Evolutionary conservation across 495 filamentous ascomycete species (phyloP), one percentile per base, ranked within the genome.

Genomic region (Immersiella caudata): DNA sequence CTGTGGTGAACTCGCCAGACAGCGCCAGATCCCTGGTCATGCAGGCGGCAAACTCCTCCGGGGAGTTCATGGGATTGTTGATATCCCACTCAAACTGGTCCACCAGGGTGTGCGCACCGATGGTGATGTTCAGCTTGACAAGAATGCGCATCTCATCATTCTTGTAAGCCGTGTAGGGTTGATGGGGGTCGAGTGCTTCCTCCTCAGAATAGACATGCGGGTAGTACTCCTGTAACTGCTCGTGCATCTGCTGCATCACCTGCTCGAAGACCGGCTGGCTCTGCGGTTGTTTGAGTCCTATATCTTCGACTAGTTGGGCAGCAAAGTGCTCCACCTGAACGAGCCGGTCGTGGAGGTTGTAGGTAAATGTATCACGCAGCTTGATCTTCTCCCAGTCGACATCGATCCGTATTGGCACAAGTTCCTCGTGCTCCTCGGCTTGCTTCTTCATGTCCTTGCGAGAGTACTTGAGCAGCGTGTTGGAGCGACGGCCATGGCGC

Each of bases 81-180:
- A 98, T 93, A 73, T 98, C 95, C 95, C 95, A 99, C 79, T 99
- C 95, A 61, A 99, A 98, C 75, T 99, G 96, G 72, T 99, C 95
- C 24, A 97, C 89, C 26, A 99, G 83, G 0, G 94, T 97, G 75
- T 96, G 92, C 67, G 91, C 90, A 1, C 95, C 96, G 76, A 99
- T 97, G 25, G 95, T 98, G 73, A 99, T 97, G 75, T 99, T 97
- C 50, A 99, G 83, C 78, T 97, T 97, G 71, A 99, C 87, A 21
- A 93, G 79, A 33, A 99, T 93, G 64, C 95, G 89, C 94, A 99
- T 97, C 79, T 99, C 95, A 71, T 99, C 96, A 71, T 99, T 95
- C 76, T 97, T 97, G 81, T 97, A 97, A 4, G 95, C 94, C 50
- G 85, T 87, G 75, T 98, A 99, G 1, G 95, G 94, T 12, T 95